Conservation (phyloP, 2,329 filamentous ascomycete species). For the Aspergillus pseudonomiae region DNA sequence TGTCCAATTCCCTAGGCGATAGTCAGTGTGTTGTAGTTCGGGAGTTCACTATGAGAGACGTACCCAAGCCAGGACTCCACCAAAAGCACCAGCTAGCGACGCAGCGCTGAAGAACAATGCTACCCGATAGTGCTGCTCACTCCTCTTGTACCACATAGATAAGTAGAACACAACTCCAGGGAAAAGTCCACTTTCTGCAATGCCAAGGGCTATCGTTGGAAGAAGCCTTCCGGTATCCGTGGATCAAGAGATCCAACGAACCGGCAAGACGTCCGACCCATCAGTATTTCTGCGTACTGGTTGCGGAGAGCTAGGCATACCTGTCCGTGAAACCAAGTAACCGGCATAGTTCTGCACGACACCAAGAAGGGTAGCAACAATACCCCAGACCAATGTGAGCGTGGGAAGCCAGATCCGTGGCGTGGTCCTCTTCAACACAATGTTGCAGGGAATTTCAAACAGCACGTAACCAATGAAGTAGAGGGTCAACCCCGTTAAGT, state of each 20-base stretch:
- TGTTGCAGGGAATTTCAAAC: constrained; percentile 48
- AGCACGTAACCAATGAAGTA: constrained; percentile 45
- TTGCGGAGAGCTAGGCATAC: constrained; percentile 6
- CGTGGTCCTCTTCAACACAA: constrained; percentile 43
- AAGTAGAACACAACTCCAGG: constrained; percentile 61
- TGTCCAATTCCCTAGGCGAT: constrained; percentile 48
- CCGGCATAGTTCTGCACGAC: constrained; percentile 53
- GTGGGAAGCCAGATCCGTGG: constrained; percentile 45
- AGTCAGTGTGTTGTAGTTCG: constrained; percentile 19
- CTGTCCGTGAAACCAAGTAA: constrained; percentile 51
- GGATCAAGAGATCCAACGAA: constrained; percentile 1
- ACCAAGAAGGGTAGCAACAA: constrained; percentile 55
- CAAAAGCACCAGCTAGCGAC: constrained; percentile 62
- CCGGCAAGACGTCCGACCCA: background rate
- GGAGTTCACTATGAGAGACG: constrained; percentile 1
- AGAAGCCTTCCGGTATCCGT: background rate
- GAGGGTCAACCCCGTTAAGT: constrained; percentile 42
- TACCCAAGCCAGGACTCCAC: constrained; percentile 60
- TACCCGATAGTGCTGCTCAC: constrained; percentile 61
- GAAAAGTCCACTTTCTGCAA: constrained; percentile 57
- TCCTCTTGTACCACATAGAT: constrained; percentile 65
- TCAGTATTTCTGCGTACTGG: background rate
- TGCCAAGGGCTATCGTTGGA: constrained; percentile 46
- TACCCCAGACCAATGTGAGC: constrained; percentile 52
- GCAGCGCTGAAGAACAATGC: constrained; percentile 64